A percentile compares a stretch with the other conserved stretches of the same genome.
phyloP scores from a whole-genome alignment of 768 basidiomycete species.

The Lentinula sp. region DNA sequence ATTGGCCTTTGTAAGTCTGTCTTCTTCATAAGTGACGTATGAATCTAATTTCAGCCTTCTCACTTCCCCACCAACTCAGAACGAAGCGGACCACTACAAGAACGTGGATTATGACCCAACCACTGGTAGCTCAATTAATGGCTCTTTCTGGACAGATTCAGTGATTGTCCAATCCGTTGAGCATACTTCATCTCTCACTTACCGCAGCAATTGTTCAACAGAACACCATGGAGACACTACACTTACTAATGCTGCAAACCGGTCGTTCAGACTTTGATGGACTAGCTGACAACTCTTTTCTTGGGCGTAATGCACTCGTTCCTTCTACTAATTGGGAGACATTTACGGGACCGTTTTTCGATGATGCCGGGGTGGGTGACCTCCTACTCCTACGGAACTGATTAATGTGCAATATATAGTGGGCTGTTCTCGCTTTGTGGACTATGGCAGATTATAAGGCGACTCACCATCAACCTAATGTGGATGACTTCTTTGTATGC shows the following conservation, averaged over 20 bases:
- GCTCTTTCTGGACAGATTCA: constrained; percentile 53
- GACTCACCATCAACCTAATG: constrained; percentile 25
- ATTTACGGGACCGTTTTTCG: constrained; percentile 41
- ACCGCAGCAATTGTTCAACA: constrained; percentile 11
- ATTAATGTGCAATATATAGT: constrained; percentile 17
- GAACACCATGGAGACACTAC: constrained; percentile 53
- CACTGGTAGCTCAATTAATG: constrained; percentile 38
- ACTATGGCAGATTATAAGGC: constrained; percentile 50
- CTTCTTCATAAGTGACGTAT: neutral
- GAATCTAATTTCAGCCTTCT: neutral
- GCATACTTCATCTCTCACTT: neutral
- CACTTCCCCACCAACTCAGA: neutral
- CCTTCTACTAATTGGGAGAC: constrained; percentile 34
- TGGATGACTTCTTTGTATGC: constrained; percentile 19
- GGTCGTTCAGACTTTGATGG: constrained; percentile 29
- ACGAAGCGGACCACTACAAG: neutral
- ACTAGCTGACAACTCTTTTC: constrained; percentile 38
- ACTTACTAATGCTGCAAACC: constrained; percentile 51
- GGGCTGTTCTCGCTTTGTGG: constrained; percentile 51
- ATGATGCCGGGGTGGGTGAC: constrained; percentile 42
- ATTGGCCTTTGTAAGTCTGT: neutral
- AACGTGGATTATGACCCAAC: constrained; percentile 29
- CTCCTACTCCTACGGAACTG: neutral
- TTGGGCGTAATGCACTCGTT: constrained; percentile 37
- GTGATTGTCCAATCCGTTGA: constrained; percentile 20